Conservation (phyloP, 441 rosid species). For the Breynia disticha region DNA sequence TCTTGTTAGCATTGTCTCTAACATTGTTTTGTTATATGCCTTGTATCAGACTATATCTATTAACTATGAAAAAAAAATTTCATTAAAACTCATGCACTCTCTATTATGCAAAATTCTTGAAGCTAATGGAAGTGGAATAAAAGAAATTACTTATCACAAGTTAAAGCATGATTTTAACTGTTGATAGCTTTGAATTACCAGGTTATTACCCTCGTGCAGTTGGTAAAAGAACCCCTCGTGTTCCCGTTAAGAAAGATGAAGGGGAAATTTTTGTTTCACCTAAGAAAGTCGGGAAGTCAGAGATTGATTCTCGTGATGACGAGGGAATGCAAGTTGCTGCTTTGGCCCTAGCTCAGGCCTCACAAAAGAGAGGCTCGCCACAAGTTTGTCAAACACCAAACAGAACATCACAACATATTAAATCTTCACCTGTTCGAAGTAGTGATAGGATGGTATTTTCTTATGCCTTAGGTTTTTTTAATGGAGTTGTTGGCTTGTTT, state of each 20-base stretch:
- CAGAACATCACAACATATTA: conserved; percentile 27
- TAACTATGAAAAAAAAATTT: no score
- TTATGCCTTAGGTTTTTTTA: conserved; percentile 5
- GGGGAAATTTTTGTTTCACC: conserved; percentile 34
- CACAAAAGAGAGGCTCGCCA: conserved; percentile 51
- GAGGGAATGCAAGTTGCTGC: conserved; percentile 60
- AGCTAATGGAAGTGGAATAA: neutral
- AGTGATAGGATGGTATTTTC: conserved; percentile 51
- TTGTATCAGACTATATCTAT: no score
- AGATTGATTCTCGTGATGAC: conserved; percentile 39
- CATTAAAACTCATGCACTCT: no score
- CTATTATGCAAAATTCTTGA: neutral
- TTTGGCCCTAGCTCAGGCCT: conserved; percentile 55
- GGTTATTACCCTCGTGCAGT: conserved; percentile 67
- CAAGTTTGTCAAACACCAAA: conserved; percentile 36
- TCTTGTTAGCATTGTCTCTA: no score
- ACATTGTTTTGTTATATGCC: no score
- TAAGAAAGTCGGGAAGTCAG: conserved; percentile 41
- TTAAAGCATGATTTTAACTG: conserved; percentile 10
- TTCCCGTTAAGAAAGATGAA: conserved; percentile 53
- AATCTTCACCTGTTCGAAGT: conserved; percentile 40
- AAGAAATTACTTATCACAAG: neutral
- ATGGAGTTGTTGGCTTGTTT: neutral
- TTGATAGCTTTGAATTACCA: conserved; percentile 23
- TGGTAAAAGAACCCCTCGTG: conserved; percentile 89